Percentiles rank a stretch among this genome's conserved stretches.
These are phyloP conservation scores for Hericium alpestre DNA, from an alignment of 768 basidiomycete genomes.

Conservation along the genomic window DNA sequence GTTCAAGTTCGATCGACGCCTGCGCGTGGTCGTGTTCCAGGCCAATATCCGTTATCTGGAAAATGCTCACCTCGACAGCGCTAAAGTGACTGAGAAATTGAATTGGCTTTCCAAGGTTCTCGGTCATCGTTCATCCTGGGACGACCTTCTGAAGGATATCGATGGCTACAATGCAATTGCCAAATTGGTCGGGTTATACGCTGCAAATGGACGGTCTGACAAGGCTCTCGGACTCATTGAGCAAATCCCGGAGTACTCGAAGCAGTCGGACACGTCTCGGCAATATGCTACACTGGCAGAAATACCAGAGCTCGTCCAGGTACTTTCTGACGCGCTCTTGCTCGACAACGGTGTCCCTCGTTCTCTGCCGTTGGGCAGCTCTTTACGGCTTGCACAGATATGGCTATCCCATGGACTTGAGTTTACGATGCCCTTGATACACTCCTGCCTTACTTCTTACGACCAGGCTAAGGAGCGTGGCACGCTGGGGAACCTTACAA, in stretches of 20 bases:
- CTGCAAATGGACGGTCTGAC: conserved; percentile 14
- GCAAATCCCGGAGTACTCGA: not conserved
- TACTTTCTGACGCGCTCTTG: conserved; percentile 5
- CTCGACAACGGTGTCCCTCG: conserved; percentile 6
- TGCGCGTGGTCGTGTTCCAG: conserved; percentile 35
- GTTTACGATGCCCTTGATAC: conserved; percentile 24
- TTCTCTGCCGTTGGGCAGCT: conserved; percentile 6
- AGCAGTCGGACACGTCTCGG: conserved; percentile 2
- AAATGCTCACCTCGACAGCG: conserved; percentile 2
- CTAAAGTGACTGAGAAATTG: conserved; percentile 9
- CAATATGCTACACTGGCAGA: conserved; percentile 4
- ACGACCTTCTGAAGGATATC: conserved; percentile 1
- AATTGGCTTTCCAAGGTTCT: conserved; percentile 21
- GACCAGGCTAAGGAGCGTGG: conserved; percentile 23
- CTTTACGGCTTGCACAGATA: conserved; percentile 26
- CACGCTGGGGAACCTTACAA: conserved; percentile 22
- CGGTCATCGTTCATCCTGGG: not conserved
- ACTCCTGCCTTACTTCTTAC: conserved; percentile 37
- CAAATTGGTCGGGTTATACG: conserved; percentile 14
- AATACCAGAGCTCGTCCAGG: conserved; percentile 6
- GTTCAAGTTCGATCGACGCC: conserved; percentile 1
- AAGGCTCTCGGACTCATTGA: conserved; percentile 19
- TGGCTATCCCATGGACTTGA: conserved; percentile 24
- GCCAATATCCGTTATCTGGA: conserved; percentile 29
- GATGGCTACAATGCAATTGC: conserved; percentile 6